Base-by-base conservation (phyloP, 257 asterid species). In the Forsythia suspensa region DNA sequence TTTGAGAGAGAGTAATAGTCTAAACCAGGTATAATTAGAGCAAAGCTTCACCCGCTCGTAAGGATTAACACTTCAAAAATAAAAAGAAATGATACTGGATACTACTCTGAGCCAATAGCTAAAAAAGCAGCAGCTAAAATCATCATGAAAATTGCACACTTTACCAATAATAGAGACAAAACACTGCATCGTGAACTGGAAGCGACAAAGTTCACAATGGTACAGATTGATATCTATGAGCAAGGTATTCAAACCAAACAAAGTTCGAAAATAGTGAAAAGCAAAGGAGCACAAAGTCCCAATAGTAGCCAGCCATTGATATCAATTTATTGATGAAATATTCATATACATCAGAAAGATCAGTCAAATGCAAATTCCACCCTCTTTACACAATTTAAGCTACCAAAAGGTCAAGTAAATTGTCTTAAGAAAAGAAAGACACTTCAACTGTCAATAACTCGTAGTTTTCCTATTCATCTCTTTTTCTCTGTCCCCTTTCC, bases 381-480 rank as follows among this genome's bases (percentile, higher is more conserved):
- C 51, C 15, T 44, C 51, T 44, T 44, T 13, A 21, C 16, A 77
- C 80, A 80, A 43, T 34, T 48, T 52, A 66, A 70, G 70, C 41
- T 8, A 21, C 65, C 51, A 3, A 52, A 71, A 77, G 59, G 59
- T 51, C n/a, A 51, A 15, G 3, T 16, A 51, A 51, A 51, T 51
- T 51, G 59, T 16, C 59, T 51, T 15, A 70, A 84, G 15, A 13
- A 8, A 79, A 77, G 44, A 69, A 80, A 80, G 73, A 73, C 80
- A 79, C 16, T 16, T 78, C 41, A 72, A 24, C 76, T 41, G 80
- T 81, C 77, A 70, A 67, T 48, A 75, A 78, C 80, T 73, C 67
- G 72, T 46, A 79, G 69, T 69, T 69, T 52, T 39, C 72, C 9
- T 3, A 59, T n/a, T 59, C 67, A 8, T 59, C 34, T n/a, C 70